phyloP scores from a whole-genome alignment of 768 basidiomycete genomes.

The Rubroboletus satanas region DNA sequence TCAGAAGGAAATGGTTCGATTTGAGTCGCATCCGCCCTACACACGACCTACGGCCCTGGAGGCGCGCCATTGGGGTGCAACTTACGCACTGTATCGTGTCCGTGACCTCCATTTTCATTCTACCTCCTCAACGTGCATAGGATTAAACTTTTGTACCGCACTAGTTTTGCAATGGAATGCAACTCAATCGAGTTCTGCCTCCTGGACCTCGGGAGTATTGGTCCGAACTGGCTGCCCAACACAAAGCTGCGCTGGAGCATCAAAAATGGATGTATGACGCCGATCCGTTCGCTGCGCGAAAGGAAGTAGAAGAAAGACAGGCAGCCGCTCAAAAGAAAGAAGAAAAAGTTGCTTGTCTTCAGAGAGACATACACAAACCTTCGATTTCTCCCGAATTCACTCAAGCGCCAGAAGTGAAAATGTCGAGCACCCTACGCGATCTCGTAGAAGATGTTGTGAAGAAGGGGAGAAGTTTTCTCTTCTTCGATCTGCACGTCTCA shows the following conservation, averaged over 20 bases:
- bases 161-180: conserved; percentile 73
- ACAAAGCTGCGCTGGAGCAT: conserved; percentile 63
- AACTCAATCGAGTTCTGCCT: conserved; percentile 73
- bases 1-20: conserved; percentile 60
- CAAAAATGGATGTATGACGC: conserved; percentile 83
- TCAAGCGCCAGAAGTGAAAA: conserved; percentile 70
- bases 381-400: conserved; percentile 37
- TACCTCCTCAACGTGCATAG: neutral
- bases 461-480: conserved; percentile 43
- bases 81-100: conserved; percentile 84
- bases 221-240: conserved; percentile 68
- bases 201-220: conserved; percentile 86
- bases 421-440: conserved; percentile 73
- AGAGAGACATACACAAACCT: conserved; percentile 14
- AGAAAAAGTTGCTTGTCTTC: conserved; percentile 18
- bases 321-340: conserved; percentile 46
- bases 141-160: conserved; percentile 22
- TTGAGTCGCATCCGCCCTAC: conserved; percentile 74
- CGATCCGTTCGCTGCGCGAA: conserved; percentile 78
- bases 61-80: conserved; percentile 89
- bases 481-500: neutral
- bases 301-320: conserved; percentile 64
- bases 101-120: conserved; percentile 33
- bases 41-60: conserved; percentile 65
- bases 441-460: conserved; percentile 79